Evolutionary conservation across 2,329 filamentous ascomycete genomes (phyloP).

Genomic region (Kalmusia sp.): DNA sequence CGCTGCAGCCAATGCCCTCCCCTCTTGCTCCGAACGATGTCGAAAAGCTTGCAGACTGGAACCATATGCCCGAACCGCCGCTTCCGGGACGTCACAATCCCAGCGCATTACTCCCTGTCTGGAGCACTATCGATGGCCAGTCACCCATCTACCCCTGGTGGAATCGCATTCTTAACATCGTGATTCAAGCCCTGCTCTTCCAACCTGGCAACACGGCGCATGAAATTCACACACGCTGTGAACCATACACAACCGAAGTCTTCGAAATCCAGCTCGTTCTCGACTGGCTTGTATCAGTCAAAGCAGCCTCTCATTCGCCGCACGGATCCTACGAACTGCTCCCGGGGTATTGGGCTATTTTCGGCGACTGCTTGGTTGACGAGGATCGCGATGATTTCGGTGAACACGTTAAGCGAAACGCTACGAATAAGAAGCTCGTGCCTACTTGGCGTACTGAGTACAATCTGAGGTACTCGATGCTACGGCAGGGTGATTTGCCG

Average conservation of each 20-base stretch:
- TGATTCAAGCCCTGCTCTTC: conserved; percentile 68
- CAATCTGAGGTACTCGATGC: conserved; percentile 23
- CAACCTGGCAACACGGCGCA: conserved; percentile 64
- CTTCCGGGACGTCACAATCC: conserved; percentile 31
- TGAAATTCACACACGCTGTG: conserved; percentile 57
- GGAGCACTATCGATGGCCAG: conserved; percentile 73
- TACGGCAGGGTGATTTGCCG: conserved; percentile 11
- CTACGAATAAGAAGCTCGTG: conserved; percentile 24
- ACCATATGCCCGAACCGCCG: conserved; percentile 32
- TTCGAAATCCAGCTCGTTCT: conserved; percentile 44
- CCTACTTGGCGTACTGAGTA: conserved; percentile 31
- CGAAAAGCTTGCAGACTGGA: conserved; percentile 20
- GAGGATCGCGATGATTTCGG: conserved; percentile 39
- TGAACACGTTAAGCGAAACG: conserved; percentile 36
- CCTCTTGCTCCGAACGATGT: conserved; percentile 27
- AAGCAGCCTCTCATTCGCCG: conserved; percentile 27
- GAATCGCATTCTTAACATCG: conserved; percentile 67
- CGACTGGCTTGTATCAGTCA: conserved; percentile 35
- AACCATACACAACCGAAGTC: conserved; percentile 32
- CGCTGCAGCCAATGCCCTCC: conserved; percentile 53
- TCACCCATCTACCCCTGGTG: conserved; percentile 65
- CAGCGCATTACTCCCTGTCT: conserved; percentile 68
- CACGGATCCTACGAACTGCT: conserved; percentile 30
- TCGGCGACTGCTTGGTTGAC: conserved; percentile 38
- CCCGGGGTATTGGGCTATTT: conserved; percentile 38